phyloP scores from a whole-genome alignment of 2,329 filamentous ascomycete species.

The Xylariales sp. region DNA sequence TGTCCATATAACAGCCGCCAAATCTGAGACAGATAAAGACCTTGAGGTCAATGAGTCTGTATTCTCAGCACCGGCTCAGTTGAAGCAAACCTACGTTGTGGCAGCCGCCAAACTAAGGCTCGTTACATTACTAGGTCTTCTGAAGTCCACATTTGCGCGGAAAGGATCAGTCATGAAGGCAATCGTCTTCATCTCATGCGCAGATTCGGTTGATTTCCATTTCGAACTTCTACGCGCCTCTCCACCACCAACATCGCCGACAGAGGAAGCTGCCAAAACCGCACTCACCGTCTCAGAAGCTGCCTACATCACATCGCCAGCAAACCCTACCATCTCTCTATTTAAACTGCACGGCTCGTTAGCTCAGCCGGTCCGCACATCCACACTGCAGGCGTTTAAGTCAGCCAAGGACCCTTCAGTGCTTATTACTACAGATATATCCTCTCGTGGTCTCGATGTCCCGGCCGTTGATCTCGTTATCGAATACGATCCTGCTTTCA shows the following conservation, averaged over 20 bases:
- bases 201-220: slow-evolving; percentile 95
- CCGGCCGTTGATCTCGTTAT: slow-evolving; percentile 93
- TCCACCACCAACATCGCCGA: slow-evolving; percentile 13
- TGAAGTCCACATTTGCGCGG: slow-evolving; percentile 83
- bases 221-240: slow-evolving; percentile 69
- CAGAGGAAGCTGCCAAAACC: slow-evolving; percentile 28
- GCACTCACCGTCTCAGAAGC: slow-evolving; percentile 64
- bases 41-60: slow-evolving; percentile 45
- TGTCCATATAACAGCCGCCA: slow-evolving; percentile 72
- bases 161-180: slow-evolving; percentile 93
- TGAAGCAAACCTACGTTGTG: slow-evolving; percentile 88
- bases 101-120: slow-evolving; percentile 86
- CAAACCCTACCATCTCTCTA: slow-evolving; percentile 69
- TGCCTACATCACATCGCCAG: slow-evolving; percentile 67
- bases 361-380: slow-evolving; percentile 79
- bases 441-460: slow-evolving; percentile 90
- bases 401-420: slow-evolving; percentile 71
- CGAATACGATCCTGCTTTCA: slow-evolving; percentile 95
- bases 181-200: slow-evolving; percentile 94
- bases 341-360: slow-evolving; percentile 91
- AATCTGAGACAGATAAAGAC: slow-evolving; percentile 42
- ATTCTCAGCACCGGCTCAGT: slow-evolving; percentile 83
- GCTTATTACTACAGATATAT: slow-evolving; percentile 90
- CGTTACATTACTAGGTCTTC: slow-evolving; percentile 77
- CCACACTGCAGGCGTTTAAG: slow-evolving; percentile 78